A percentile compares a stretch with the other conserved stretches of the same genome.
These are phyloP conservation scores for Ophiostoma perfectum DNA, from an alignment of 2,329 filamentous ascomycete species.

Conservation along the genomic window DNA sequence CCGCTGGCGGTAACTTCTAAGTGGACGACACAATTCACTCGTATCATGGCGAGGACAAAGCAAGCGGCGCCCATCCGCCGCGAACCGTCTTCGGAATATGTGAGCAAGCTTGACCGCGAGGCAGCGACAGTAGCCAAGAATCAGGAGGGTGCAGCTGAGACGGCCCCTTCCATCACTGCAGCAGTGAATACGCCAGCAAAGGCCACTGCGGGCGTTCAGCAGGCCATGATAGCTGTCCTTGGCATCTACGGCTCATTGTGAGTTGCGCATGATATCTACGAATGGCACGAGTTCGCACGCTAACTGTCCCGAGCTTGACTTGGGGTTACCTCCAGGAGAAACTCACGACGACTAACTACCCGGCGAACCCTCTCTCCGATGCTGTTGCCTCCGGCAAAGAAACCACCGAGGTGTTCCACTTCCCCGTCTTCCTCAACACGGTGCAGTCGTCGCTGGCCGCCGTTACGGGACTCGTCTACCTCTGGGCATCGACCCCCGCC, in stretches of 20 bases:
- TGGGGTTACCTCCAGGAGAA: conserved; percentile 97
- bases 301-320: conserved; percentile 57
- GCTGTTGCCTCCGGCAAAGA: conserved; percentile 32
- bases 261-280: conserved; percentile 30
- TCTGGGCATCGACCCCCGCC: conserved; percentile 57
- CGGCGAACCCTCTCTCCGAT: conserved; percentile 40
- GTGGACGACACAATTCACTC: background rate
- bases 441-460: conserved; percentile 89
- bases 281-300: background rate
- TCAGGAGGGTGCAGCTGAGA: background rate
- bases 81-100: conserved; percentile 61
- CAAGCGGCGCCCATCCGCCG: conserved; percentile 54
- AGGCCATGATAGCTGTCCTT: conserved; percentile 79
- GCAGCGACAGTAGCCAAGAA: conserved; percentile 27
- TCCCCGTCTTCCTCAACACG: conserved; percentile 92
- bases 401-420: conserved; percentile 69
- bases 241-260: conserved; percentile 98
- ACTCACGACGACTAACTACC: conserved; percentile 88
- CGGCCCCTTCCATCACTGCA: background rate
- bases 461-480: conserved; percentile 74
- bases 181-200: conserved; percentile 16
- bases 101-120: conserved; percentile 43
- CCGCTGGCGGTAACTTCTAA: background rate
- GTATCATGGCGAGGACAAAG: conserved; percentile 64
- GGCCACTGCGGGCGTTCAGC: conserved; percentile 51